Evolutionary conservation across 352 stramenopile species (phyloP).

Genomic region (Aphanomyces stellatus): DNA sequence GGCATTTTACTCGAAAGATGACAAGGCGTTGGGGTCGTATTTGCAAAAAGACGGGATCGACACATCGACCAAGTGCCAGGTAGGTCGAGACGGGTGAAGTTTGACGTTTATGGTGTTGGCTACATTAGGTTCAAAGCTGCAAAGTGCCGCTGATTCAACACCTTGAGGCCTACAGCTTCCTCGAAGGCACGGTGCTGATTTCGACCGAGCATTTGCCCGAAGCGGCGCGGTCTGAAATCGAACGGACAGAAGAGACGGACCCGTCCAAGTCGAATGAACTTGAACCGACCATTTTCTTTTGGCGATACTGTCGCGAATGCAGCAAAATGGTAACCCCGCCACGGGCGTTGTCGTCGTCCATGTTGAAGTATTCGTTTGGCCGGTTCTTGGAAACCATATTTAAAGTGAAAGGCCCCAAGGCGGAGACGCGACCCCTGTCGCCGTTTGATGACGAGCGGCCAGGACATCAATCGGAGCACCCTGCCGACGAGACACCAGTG

Average conservation of each 20-base stretch:
- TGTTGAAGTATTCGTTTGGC: constrained; percentile 97
- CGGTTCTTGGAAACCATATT: constrained; percentile 97
- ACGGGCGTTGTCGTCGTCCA: constrained; percentile 84
- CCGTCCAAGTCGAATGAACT: not conserved
- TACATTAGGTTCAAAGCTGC: constrained; percentile 79
- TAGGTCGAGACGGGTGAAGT: too few relatives aligned
- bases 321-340: constrained; percentile 88
- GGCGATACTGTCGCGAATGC: constrained; percentile 96
- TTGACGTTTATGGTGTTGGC: too few relatives aligned
- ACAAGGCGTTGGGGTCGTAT: constrained; percentile 16
- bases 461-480: constrained; percentile 45
- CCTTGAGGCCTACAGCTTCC: constrained; percentile 71
- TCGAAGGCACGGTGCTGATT: constrained; percentile 58
- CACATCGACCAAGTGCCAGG: constrained; percentile 66
- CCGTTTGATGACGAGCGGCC: constrained; percentile 27
- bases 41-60: constrained; percentile 22
- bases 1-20: constrained; percentile 11
- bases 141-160: constrained; percentile 75
- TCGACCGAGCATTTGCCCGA: constrained; percentile 76
- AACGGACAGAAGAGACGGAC: not conserved
- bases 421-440: constrained; percentile 33
- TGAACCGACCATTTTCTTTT: constrained; percentile 87
- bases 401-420: constrained; percentile 63
- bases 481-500: too few relatives aligned
- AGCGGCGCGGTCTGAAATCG: constrained; percentile 20